Evolutionary conservation across 1,139 yeast species (phyloP), one percentile per base, ranked within the genome.

Genomic region (Sugiyamaella xylanicola): DNA sequence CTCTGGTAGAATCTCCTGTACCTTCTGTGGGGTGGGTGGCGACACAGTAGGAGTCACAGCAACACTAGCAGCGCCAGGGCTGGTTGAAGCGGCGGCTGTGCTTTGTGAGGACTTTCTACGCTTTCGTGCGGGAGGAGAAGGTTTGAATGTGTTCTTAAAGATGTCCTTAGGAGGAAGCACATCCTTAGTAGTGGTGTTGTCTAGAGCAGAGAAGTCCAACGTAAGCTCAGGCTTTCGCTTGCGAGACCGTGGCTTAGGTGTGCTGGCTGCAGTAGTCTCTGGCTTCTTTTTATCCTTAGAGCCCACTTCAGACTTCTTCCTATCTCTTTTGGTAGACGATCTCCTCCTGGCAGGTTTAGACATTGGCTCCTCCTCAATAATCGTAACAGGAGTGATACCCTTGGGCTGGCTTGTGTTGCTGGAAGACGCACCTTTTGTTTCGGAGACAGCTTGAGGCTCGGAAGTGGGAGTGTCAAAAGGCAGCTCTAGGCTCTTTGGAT

Each of bases 401-500:
- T n/a, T 42, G 17, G 16, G 17, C 4, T n/a, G n/a, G n/a, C n/a
- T n/a, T n/a, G n/a, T n/a, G n/a, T n/a, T n/a, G n/a, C n/a, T n/a
- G n/a, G n/a, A n/a, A n/a, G n/a, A n/a, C n/a, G n/a, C n/a, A n/a
- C n/a, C n/a, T 16, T 46, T 15, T 5, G 20, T 15, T 4, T n/a
- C 32, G 3, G 17, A 11, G 15, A n/a, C 37, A 32, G 37, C 15
- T 32, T 32, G 13, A n/a, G 37, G 4, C 20, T 42, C 46, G 3
- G 11, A 32, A 21, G 19, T 39, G 9, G 16, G 25, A 4, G 17
- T 9, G 9, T 36, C 43, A 36, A 16, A 16, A n/a, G 41, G 35
- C 42, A 63, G 56, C 2, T 60, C 66, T 46, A 63, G 52, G 15
- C 60, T 54, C 52, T 62, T 62, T 29, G 66, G 66, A 48, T 63